Conservation (phyloP, 352 stramenopile species). For the Phytophthora multivora region DNA sequence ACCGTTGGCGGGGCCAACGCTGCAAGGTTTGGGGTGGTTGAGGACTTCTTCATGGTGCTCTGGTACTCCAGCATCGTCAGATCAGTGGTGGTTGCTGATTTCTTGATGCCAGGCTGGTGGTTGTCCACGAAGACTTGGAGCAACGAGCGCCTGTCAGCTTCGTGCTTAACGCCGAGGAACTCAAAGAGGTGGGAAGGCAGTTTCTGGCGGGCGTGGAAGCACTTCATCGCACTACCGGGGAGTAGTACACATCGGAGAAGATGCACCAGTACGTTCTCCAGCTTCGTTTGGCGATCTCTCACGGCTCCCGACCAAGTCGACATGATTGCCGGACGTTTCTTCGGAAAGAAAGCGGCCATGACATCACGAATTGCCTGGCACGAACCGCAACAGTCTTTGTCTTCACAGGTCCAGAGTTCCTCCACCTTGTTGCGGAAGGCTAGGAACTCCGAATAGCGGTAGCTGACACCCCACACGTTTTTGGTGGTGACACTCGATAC, state of each 20-base stretch:
- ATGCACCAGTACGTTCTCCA: conserved; percentile 67
- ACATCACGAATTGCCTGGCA: conserved; percentile 77
- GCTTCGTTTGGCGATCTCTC: conserved; percentile 54
- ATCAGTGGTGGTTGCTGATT: conserved; percentile 28
- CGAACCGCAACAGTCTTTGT: conserved; percentile 59
- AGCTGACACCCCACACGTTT: conserved; percentile 55
- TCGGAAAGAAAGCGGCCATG: conserved; percentile 61
- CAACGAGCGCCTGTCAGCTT: conserved; percentile 59
- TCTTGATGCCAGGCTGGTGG: conserved; percentile 41
- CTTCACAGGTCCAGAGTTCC: conserved; percentile 58
- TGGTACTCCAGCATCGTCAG: conserved; percentile 35
- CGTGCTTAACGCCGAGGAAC: conserved; percentile 63
- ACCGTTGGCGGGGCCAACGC: conserved; percentile 22
- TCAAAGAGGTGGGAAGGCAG: conserved; percentile 58
- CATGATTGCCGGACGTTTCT: conserved; percentile 51
- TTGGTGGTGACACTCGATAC: conserved; percentile 55
- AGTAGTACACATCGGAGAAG: conserved; percentile 67
- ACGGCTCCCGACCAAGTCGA: conserved; percentile 46
- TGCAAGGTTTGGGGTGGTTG: conserved; percentile 29
- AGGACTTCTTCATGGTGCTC: conserved; percentile 37
- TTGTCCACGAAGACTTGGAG: conserved; percentile 75
- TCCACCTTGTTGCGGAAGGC: conserved; percentile 61
- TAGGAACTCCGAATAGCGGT: conserved; percentile 72
- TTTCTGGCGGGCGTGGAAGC: conserved; percentile 45
- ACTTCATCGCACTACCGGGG: conserved; percentile 78